phyloP scores from a whole-genome alignment of 257 asterid species.

The Ilex aquifolium region DNA sequence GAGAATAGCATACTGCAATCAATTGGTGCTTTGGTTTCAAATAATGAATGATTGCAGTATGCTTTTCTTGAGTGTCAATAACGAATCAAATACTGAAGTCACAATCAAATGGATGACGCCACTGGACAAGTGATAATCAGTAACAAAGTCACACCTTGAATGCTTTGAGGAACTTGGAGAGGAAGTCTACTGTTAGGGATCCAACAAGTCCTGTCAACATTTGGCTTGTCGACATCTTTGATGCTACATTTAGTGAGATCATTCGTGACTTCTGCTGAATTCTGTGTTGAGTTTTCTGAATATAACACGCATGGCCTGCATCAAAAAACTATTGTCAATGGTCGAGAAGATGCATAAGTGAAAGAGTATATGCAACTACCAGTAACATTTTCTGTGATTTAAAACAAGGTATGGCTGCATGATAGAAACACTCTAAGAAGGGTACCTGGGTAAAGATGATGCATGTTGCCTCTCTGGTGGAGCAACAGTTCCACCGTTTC shows the following conservation, averaged over 20 bases:
- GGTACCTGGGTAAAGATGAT: conserved; percentile 89
- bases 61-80: too few species aligned
- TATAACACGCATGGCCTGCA: conserved; percentile 71
- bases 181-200: conserved; percentile 68
- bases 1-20: too few species aligned
- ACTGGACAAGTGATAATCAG: background rate
- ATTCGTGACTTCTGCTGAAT: conserved; percentile 43
- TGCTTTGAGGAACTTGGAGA: conserved; percentile 68
- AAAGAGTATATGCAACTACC: background rate
- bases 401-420: background rate
- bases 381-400: background rate
- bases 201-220: conserved; percentile 38
- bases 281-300: conserved; percentile 52
- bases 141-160: conserved; percentile 49
- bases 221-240: conserved; percentile 62
- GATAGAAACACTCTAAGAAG: background rate
- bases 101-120: too few species aligned
- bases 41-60: too few species aligned
- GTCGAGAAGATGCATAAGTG: background rate
- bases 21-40: too few species aligned
- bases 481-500: conserved; percentile 62
- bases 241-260: conserved; percentile 72
- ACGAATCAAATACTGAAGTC: too few species aligned
- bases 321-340: conserved; percentile 13
- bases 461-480: conserved; percentile 96